Conservation (phyloP, 495 filamentous ascomycete species). For the Xanthoparmelia taractica region DNA sequence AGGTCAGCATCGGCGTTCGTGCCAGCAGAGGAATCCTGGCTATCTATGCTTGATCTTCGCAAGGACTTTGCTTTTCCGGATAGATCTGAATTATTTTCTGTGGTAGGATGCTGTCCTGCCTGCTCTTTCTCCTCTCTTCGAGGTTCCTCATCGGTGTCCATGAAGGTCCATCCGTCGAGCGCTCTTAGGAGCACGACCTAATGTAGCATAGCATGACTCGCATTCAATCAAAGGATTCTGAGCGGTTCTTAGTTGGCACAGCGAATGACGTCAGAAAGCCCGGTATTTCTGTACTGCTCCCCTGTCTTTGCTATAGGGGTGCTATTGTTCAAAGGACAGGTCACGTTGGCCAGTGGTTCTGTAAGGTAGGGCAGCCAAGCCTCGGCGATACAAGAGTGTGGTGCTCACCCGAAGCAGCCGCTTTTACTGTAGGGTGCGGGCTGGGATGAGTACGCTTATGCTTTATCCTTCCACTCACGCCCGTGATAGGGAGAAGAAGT, state of each 20-base stretch:
- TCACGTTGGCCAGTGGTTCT: too few species aligned
- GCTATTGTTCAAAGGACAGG: background rate
- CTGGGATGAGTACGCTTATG: too few species aligned
- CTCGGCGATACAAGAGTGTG: background rate
- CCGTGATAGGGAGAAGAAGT: too few species aligned
- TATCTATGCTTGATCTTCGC: constrained; percentile 12
- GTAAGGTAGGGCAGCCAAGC: background rate
- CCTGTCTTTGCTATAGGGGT: background rate
- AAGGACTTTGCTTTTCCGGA: background rate
- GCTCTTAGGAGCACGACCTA: constrained; percentile 9
- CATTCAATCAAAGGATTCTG: background rate
- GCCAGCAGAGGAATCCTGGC: constrained; percentile 13
- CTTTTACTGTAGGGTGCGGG: too few species aligned
- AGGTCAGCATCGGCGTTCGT: constrained; percentile 18
- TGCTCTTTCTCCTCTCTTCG: constrained; percentile 6
- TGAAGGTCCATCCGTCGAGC: constrained; percentile 15
- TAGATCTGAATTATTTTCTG: background rate
- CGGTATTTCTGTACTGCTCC: background rate
- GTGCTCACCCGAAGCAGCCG: too few species aligned
- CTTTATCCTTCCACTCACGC: too few species aligned
- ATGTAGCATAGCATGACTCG: background rate
- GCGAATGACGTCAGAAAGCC: background rate
- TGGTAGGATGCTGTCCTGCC: background rate
- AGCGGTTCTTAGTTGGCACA: background rate
- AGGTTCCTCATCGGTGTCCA: constrained; percentile 4